Conservation (phyloP, 1,139 yeast genomes). For the Magnusiomyces ingens region DNA sequence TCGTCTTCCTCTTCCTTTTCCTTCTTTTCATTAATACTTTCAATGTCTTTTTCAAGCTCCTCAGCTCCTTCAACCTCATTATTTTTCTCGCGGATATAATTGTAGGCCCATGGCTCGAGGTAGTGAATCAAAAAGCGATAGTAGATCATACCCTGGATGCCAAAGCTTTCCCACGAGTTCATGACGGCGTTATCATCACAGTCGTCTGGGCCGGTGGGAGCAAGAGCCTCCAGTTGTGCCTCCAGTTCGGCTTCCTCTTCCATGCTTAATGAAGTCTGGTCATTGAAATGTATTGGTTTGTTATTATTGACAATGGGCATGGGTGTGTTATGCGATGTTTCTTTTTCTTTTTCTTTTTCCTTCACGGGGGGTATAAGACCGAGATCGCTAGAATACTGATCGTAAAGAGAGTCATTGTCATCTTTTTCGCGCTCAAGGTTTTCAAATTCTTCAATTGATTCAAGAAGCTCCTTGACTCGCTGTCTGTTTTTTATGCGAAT, state of each 20-base stretch:
- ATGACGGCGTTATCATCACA: too few relatives aligned
- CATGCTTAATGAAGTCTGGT: background rate
- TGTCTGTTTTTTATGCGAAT: background rate
- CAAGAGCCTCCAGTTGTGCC: background rate
- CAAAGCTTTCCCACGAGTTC: too few relatives aligned
- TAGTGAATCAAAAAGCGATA: background rate
- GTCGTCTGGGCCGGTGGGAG: background rate
- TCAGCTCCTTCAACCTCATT: background rate
- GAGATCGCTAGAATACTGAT: background rate
- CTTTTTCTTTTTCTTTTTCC: background rate
- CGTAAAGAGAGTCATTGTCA: background rate
- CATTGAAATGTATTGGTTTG: background rate
- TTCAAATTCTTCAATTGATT: too few relatives aligned
- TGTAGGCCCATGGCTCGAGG: background rate
- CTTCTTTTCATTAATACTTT: background rate
- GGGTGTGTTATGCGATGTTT: background rate
- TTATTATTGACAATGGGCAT: background rate
- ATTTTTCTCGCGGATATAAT: background rate
- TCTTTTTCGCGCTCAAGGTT: too few relatives aligned
- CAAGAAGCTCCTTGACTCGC: background rate
- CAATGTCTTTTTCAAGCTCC: background rate
- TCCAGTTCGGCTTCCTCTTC: constrained; percentile 2
- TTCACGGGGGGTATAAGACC: background rate
- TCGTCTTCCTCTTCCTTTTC: background rate
- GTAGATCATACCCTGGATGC: background rate